Percentiles rank a stretch among this genome's conserved stretches.
Conservation (phyloP, 345 rosid species). For the Eucalyptus cloeziana region DNA sequence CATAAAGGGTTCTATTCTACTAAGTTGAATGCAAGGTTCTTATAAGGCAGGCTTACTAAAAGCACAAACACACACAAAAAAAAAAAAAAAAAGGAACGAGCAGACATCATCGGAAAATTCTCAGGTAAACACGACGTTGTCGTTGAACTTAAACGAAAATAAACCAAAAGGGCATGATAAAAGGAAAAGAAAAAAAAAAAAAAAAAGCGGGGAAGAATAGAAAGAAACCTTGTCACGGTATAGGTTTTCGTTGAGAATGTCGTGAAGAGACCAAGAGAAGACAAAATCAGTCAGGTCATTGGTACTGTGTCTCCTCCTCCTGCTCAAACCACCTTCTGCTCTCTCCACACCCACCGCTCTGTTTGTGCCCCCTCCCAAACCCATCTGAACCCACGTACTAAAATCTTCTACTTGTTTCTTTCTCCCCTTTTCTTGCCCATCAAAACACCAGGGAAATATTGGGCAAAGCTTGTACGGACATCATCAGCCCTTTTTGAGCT, state of each 20-base stretch:
- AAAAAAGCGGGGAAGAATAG: background rate
- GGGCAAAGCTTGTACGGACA: background rate
- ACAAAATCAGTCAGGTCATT: background rate
- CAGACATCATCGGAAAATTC: background rate
- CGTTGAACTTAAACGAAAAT: background rate
- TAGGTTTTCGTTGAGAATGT: conserved; percentile 13
- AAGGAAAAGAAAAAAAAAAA: accelerated
- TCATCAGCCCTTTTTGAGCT: background rate
- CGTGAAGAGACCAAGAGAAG: conserved; percentile 25
- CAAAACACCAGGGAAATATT: background rate
- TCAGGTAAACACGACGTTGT: background rate
- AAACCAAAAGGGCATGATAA: background rate
- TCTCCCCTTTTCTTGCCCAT: background rate
- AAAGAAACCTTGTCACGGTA: conserved; percentile 7
- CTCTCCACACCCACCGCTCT: background rate
- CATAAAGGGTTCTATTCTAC: background rate
- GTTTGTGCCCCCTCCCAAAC: accelerated
- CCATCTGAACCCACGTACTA: background rate
- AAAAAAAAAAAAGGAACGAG: background rate
- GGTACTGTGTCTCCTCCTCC: background rate
- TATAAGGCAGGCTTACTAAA: background rate
- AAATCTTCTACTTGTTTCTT: background rate
- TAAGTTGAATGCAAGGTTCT: background rate
- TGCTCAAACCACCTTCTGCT: background rate
- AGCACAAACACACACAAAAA: background rate